A percentile compares a stretch with the other conserved stretches of the same genome.
phyloP scores from a whole-genome alignment of 2,329 filamentous ascomycete species.

The Xylariaceae sp. region DNA sequence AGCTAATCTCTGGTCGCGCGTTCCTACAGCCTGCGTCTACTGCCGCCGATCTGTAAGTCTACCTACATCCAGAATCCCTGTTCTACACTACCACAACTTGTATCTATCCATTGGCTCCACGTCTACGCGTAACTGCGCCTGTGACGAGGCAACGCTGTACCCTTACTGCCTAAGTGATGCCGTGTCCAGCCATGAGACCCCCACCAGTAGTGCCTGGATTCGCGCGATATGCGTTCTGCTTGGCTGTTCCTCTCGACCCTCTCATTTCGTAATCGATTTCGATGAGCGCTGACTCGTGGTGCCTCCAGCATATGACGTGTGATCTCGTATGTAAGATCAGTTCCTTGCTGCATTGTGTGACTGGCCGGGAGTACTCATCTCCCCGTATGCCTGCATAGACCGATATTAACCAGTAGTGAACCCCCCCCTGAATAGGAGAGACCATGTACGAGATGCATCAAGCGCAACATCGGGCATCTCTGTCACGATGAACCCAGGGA shows the following conservation, averaged over 20 bases:
- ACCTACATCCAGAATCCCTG: conserved; percentile 24
- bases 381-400: conserved; percentile 27
- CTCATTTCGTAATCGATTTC: conserved; percentile 26
- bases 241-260: conserved; percentile 10
- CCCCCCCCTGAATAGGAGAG: conserved; percentile 60
- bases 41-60: conserved; percentile 82
- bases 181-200: conserved; percentile 14
- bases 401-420: conserved; percentile 32
- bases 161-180: conserved; percentile 19
- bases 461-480: conserved; percentile 95
- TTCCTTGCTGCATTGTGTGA: conserved; percentile 27
- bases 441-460: conserved; percentile 95
- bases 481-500: conserved; percentile 98
- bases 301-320: conserved; percentile 79
- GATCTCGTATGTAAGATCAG: conserved; percentile 65
- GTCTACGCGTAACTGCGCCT: conserved; percentile 24
- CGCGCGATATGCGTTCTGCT: conserved; percentile 19
- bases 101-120: conserved; percentile 29
- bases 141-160: conserved; percentile 15
- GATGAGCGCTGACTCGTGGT: conserved; percentile 40
- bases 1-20: conserved; percentile 36
- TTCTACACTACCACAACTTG: conserved; percentile 25
- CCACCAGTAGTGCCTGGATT: conserved; percentile 12
- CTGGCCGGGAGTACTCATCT: conserved; percentile 24
- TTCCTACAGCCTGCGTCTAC: conserved; percentile 73